Evolutionary conservation across 352 stramenopile species (phyloP).

Genomic region (Globisporangium acanthophoron): DNA sequence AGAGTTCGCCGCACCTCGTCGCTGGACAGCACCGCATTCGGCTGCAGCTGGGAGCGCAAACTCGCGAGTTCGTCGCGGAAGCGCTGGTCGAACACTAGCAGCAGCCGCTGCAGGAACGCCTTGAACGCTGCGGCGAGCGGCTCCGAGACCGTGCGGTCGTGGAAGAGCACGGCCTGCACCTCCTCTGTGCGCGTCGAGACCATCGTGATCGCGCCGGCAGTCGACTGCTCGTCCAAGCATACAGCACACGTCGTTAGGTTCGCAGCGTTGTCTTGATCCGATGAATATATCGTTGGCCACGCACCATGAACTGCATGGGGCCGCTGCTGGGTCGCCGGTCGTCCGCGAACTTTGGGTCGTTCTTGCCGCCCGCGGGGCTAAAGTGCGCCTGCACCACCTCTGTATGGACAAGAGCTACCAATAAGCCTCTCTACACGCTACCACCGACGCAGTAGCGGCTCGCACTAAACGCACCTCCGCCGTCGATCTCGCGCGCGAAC

Average conservation of each 20-base stretch:
- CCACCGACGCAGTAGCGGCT: no score
- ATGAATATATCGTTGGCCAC: neutral
- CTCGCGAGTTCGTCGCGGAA: constrained; percentile 37
- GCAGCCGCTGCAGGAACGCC: constrained; percentile 49
- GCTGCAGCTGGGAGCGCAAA: constrained; percentile 38
- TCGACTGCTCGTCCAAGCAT: constrained; percentile 13
- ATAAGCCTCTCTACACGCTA: neutral
- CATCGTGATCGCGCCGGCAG: constrained; percentile 58
- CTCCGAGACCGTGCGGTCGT: constrained; percentile 56
- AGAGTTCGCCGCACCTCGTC: constrained; percentile 17
- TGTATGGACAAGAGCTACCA: constrained; percentile 10
- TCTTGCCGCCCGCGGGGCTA: constrained; percentile 24
- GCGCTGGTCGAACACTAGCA: constrained; percentile 39
- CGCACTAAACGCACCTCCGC: constrained; percentile 32
- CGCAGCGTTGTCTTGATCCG: neutral
- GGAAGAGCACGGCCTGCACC: constrained; percentile 71
- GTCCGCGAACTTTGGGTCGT: constrained; percentile 14
- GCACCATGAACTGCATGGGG: constrained; percentile 18
- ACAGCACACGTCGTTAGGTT: neutral
- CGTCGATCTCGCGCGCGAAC: constrained; percentile 83
- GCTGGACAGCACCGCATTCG: constrained; percentile 24
- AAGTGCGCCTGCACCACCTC: constrained; percentile 72
- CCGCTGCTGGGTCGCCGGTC: constrained; percentile 11
- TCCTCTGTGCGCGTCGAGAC: constrained; percentile 53
- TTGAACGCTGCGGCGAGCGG: constrained; percentile 39